Conservation (phyloP, 2,329 filamentous ascomycete species). For the Penicillium sp. region DNA sequence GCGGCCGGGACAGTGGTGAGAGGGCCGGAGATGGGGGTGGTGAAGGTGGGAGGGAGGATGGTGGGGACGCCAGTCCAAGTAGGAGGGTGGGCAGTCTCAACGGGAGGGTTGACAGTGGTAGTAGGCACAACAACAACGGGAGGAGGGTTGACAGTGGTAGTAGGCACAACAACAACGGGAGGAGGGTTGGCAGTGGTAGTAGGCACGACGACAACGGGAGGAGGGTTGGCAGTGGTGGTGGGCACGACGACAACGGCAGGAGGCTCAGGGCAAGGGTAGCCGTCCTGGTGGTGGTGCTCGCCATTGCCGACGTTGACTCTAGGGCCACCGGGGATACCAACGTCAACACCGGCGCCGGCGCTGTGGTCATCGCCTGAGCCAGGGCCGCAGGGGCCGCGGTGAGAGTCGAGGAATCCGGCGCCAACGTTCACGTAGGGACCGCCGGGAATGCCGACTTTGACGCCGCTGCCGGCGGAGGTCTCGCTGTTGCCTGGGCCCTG, state of each 20-base stretch:
- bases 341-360: conserved; percentile 17
- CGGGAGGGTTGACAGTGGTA: neutral
- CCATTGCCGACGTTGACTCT: conserved; percentile 14
- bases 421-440: conserved; percentile 27
- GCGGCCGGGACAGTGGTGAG: conserved; percentile 15
- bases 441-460: conserved; percentile 26
- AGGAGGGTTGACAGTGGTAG: neutral
- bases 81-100: neutral
- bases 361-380: conserved; percentile 9
- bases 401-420: conserved; percentile 17
- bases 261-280: conserved; percentile 20
- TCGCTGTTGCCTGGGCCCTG: conserved; percentile 16
- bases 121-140: neutral
- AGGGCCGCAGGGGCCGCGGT: conserved; percentile 22
- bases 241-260: neutral
- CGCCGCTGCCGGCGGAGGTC: conserved; percentile 19
- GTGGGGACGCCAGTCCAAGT: neutral
- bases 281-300: conserved; percentile 12
- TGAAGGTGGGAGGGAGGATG: conserved; percentile 20
- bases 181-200: neutral
- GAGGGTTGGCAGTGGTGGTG: neutral
- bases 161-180: neutral
- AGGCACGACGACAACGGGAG: neutral
- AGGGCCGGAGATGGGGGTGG: conserved; percentile 21
- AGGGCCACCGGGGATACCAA: conserved; percentile 21